These are phyloP conservation scores for Phialemoniopsis sp. DNA, from an alignment of 2,329 filamentous ascomycete species.

Conservation along the genomic window DNA sequence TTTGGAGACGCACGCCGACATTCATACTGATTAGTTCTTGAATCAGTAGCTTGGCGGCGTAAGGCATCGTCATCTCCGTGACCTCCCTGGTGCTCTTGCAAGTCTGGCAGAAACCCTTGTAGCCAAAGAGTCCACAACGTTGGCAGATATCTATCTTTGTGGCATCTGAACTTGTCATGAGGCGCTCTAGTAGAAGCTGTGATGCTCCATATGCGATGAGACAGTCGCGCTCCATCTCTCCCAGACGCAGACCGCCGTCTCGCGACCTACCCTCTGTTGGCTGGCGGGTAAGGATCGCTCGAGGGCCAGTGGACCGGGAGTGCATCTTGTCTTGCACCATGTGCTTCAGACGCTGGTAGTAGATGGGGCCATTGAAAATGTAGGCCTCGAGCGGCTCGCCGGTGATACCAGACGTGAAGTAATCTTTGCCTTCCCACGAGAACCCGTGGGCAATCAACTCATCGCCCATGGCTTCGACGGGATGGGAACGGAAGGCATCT, in stretches of 20 bases:
- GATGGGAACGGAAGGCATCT: constrained; percentile 76
- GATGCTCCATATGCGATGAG: constrained; percentile 94
- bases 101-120: constrained; percentile 89
- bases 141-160: constrained; percentile 93
- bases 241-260: constrained; percentile 86
- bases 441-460: constrained; percentile 86
- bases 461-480: constrained; percentile 84
- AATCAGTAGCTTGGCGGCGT: constrained; percentile 91
- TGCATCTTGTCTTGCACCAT: constrained; percentile 99
- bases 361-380: constrained; percentile 98
- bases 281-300: constrained; percentile 88
- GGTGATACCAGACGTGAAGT: constrained; percentile 90
- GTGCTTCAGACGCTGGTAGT: constrained; percentile 99
- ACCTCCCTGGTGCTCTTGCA: constrained; percentile 83
- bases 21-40: constrained; percentile 99
- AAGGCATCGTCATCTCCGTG: constrained; percentile 92
- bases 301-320: constrained; percentile 82
- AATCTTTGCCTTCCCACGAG: constrained; percentile 96
- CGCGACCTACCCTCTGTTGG: constrained; percentile 93
- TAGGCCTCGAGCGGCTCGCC: constrained; percentile 92
- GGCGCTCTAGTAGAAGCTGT: constrained; percentile 83
- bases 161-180: constrained; percentile 93
- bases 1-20: constrained; percentile 83
- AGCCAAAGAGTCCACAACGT: constrained; percentile 90
- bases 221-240: constrained; percentile 99